These are phyloP conservation scores for Leccinum arenicola DNA, from an alignment of 768 basidiomycete genomes.

Conservation along the genomic window DNA sequence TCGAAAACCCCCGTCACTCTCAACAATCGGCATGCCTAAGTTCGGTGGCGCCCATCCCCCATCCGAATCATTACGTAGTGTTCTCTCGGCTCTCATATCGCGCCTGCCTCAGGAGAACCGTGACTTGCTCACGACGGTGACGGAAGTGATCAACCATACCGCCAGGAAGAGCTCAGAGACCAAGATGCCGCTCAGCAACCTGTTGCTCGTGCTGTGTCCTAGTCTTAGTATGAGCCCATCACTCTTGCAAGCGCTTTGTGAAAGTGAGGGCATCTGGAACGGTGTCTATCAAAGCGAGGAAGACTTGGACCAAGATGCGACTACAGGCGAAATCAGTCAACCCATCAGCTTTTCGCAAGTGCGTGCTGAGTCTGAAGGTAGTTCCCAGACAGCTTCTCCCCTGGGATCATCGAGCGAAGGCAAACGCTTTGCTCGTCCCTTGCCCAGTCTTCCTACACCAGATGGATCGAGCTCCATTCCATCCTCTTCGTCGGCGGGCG, in stretches of 20 bases:
- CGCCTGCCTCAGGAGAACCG: conserved; percentile 77
- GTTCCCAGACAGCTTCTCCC: not conserved
- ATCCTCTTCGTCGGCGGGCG: conserved; percentile 6
- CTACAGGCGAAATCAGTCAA: not conserved
- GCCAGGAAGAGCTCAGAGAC: conserved; percentile 66
- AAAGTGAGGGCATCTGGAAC: conserved; percentile 67
- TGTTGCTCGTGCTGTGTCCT: conserved; percentile 86
- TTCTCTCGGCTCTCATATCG: conserved; percentile 60
- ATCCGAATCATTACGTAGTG: conserved; percentile 53
- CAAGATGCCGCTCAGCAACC: conserved; percentile 90
- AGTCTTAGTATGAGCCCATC: conserved; percentile 78
- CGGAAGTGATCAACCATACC: conserved; percentile 76
- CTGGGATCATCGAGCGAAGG: conserved; percentile 9
- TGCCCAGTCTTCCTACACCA: conserved; percentile 24
- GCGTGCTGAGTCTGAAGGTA: not conserved
- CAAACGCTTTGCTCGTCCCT: conserved; percentile 21
- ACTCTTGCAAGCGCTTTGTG: conserved; percentile 69
- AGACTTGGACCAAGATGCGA: conserved; percentile 1
- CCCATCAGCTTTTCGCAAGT: not conserved
- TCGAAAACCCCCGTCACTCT: conserved; percentile 77
- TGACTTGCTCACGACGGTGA: conserved; percentile 80
- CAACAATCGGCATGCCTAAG: conserved; percentile 72
- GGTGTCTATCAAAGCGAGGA: conserved; percentile 16
- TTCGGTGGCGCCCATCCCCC: conserved; percentile 60
- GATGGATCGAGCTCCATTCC: conserved; percentile 3